phyloP scores from a whole-genome alignment of 352 stramenopile species.

The Globisporangium rhizosaccharum region DNA sequence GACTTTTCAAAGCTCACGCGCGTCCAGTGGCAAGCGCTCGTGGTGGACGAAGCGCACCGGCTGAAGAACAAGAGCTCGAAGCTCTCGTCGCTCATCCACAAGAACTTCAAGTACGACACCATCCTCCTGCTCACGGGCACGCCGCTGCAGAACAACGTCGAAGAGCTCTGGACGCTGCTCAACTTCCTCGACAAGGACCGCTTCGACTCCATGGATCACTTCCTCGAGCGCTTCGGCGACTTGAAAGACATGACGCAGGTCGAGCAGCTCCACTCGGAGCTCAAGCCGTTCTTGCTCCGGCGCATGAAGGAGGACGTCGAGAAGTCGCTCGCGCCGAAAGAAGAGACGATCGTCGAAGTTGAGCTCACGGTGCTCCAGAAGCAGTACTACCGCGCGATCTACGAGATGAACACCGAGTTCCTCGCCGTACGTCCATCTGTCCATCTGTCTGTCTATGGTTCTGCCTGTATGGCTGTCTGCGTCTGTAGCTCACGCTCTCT shows the following conservation, averaged over 20 bases:
- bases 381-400: conserved; percentile 90
- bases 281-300: conserved; percentile 83
- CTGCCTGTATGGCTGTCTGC: background rate
- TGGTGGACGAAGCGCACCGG: conserved; percentile 99
- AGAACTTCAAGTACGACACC: conserved; percentile 74
- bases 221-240: conserved; percentile 93
- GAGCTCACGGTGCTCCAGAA: conserved; percentile 89
- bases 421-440: conserved; percentile 33
- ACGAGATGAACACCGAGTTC: conserved; percentile 91
- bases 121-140: conserved; percentile 90
- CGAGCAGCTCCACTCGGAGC: conserved; percentile 77
- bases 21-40: conserved; percentile 92
- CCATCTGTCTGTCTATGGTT: background rate
- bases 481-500: background rate
- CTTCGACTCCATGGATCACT: conserved; percentile 93
- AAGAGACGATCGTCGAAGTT: conserved; percentile 90
- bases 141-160: conserved; percentile 87
- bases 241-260: conserved; percentile 88
- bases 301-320: conserved; percentile 90
- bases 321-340: conserved; percentile 83
- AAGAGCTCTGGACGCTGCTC: conserved; percentile 97
- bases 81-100: conserved; percentile 81
- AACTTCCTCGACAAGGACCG: conserved; percentile 95
- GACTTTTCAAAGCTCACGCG: conserved; percentile 93
- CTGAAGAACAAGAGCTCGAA: conserved; percentile 98